Conservation (phyloP, 345 rosid species). For the Rubroshorea leprosula region DNA sequence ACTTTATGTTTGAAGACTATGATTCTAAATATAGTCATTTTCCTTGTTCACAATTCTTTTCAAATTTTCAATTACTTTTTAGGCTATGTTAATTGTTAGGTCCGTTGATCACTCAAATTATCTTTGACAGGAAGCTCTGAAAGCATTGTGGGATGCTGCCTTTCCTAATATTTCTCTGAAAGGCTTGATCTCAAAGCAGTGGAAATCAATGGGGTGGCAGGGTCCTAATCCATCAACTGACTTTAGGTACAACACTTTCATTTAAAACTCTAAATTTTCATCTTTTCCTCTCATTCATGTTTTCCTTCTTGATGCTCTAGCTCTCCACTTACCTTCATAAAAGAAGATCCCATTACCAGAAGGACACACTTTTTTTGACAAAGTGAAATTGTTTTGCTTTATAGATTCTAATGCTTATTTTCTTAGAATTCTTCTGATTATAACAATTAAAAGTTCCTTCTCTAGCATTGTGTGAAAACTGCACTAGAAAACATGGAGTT, state of each 20-base stretch:
- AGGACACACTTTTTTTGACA: background rate
- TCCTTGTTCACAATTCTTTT: too few species aligned
- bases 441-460: background rate
- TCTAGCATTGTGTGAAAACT: background rate
- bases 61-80: conserved; percentile 2
- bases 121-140: conserved; percentile 68
- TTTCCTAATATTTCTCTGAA: conserved; percentile 60
- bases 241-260: conserved; percentile 54
- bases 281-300: too few species aligned
- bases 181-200: conserved; percentile 82
- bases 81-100: conserved; percentile 1
- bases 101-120: background rate
- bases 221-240: conserved; percentile 97
- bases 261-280: background rate
- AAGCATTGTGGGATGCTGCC: conserved; percentile 67
- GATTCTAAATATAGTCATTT: too few species aligned
- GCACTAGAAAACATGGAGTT: background rate
- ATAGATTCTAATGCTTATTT: conserved; percentile 3
- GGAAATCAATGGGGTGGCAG: conserved; percentile 99
- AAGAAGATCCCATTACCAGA: background rate
- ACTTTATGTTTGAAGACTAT: background rate
- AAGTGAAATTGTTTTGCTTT: background rate
- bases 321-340: background rate
- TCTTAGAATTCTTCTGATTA: background rate
- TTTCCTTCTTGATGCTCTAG: too few species aligned